Evolutionary conservation across 2,329 filamentous ascomycete species (phyloP), one percentile per base, ranked within the genome.

Genomic region (Colletotrichum eleusines): DNA sequence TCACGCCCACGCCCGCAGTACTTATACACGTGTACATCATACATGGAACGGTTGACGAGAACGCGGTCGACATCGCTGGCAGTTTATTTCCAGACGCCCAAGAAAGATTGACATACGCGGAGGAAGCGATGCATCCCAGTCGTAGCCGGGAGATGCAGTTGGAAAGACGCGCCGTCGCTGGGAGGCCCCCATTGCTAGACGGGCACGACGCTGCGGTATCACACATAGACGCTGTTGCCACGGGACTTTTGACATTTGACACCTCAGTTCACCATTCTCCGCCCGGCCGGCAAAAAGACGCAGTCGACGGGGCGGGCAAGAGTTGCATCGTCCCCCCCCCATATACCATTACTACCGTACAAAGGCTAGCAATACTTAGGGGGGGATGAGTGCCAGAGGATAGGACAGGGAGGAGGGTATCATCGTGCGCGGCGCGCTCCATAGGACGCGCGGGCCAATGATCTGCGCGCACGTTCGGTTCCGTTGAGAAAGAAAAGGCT

Each of bases 191-290:
- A 31, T 28, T 31, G 14, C 23, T 40, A 35, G 42, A 44, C 53
- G 66, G 61, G 60, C 59, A 53, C 38, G 53, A 65, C 61, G 23
- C 53, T 63, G 51, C 42, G 28, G 66, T 63, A 23, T 48, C 23
- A n/a, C n/a, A n/a, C n/a, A 26, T 16, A 4, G 44, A 12, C 16
- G 7, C 12, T 44, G 26, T 42, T 59, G 50, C 63, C 33, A 44
- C 54, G 12, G 40, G 26, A 59, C n/a, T 28, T 53, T 26, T 44
- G 40, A 46, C 57, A 44, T 26, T n/a, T 38, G 66, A 65, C 46
- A 69, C 26, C 18, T 48, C 38, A 16, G 20, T 9, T 23, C 14
- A 5, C n/a, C n/a, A 35, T 11, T 14, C 18, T 26, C n/a, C 46
- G 7, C 28, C 59, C 44, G 33, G 44, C 59, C 16, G 44, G 44